Percentiles rank a stretch among this genome's conserved stretches.
Conservation (phyloP, 257 asterid genomes). For the Nyctanthes arbortristis region DNA sequence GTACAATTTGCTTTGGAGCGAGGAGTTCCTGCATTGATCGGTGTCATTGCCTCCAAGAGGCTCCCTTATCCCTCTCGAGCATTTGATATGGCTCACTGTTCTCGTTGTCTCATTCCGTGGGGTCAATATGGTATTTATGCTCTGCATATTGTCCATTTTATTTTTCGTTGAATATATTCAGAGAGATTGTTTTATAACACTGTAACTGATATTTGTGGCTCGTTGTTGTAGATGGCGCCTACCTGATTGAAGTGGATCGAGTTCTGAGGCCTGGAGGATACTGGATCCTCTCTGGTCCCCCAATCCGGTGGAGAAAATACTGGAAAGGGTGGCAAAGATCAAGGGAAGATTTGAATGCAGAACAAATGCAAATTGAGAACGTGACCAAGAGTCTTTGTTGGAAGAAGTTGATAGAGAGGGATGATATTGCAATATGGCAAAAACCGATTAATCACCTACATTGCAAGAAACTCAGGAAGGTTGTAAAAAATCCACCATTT, state of each 20-base stretch:
- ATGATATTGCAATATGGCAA: constrained; percentile 83
- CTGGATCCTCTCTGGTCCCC: constrained; percentile 96
- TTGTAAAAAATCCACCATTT: constrained; percentile 39
- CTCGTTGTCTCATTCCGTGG: constrained; percentile 97
- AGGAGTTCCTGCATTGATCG: constrained; percentile 90
- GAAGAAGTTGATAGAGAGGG: constrained; percentile 77
- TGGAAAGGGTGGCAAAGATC: constrained; percentile 87
- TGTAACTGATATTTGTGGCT: neutral
- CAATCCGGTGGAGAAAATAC: constrained; percentile 75
- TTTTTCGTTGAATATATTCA: too few relatives aligned
- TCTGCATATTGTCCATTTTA: neutral
- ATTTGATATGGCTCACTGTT: constrained; percentile 92
- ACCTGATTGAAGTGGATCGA: constrained; percentile 80
- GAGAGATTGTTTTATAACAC: neutral
- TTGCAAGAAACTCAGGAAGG: constrained; percentile 36
- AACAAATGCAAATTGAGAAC: constrained; percentile 71
- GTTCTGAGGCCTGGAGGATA: constrained; percentile 83
- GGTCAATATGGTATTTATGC: constrained; percentile 58
- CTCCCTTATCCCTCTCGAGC: constrained; percentile 90
- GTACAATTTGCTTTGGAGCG: constrained; percentile 87
- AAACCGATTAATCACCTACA: constrained; percentile 63
- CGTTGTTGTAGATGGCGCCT: constrained; percentile 57
- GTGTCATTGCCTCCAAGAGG: constrained; percentile 86
- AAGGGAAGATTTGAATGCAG: constrained; percentile 65
- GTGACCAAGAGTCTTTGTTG: constrained; percentile 72